Evolutionary conservation across 2,329 filamentous ascomycete species (phyloP).

Genomic region (Geosmithia morbida): DNA sequence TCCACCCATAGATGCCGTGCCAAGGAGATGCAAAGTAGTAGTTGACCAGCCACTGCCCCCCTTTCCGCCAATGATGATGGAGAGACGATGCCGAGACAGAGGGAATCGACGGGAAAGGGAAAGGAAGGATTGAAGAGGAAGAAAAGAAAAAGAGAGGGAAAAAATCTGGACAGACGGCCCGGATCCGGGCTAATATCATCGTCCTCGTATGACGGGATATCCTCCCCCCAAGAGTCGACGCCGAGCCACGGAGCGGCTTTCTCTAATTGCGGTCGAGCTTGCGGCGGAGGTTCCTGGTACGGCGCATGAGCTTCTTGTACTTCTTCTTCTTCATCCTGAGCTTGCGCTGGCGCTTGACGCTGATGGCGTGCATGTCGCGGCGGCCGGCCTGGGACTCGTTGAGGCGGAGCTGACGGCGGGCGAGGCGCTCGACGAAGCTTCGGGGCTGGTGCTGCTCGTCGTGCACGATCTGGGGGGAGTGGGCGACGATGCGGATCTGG

Average conservation of each 20-base stretch:
- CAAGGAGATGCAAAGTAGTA: background rate
- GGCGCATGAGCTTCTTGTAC: slow-evolving; percentile 98
- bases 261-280: slow-evolving; percentile 58
- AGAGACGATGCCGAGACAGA: slow-evolving; percentile 7
- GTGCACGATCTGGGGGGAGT: slow-evolving; percentile 42
- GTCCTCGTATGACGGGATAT: background rate
- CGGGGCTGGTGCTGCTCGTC: slow-evolving; percentile 24
- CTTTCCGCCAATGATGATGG: slow-evolving; percentile 9
- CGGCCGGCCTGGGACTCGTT: slow-evolving; percentile 36
- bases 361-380: slow-evolving; percentile 63
- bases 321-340: slow-evolving; percentile 99
- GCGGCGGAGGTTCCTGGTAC: slow-evolving; percentile 74
- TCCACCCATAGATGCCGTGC: background rate
- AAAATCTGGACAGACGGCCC: too few relatives aligned
- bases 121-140: background rate
- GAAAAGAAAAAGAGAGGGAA: background rate
- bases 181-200: too few relatives aligned
- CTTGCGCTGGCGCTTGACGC: slow-evolving; percentile 82
- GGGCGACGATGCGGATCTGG: slow-evolving; percentile 44
- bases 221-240: background rate
- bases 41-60: background rate
- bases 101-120: slow-evolving; percentile 2
- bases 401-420: slow-evolving; percentile 45
- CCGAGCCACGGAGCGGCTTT: background rate
- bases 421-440: slow-evolving; percentile 59